Conservation (phyloP, 352 stramenopile species). For the Pythium angustatum region DNA sequence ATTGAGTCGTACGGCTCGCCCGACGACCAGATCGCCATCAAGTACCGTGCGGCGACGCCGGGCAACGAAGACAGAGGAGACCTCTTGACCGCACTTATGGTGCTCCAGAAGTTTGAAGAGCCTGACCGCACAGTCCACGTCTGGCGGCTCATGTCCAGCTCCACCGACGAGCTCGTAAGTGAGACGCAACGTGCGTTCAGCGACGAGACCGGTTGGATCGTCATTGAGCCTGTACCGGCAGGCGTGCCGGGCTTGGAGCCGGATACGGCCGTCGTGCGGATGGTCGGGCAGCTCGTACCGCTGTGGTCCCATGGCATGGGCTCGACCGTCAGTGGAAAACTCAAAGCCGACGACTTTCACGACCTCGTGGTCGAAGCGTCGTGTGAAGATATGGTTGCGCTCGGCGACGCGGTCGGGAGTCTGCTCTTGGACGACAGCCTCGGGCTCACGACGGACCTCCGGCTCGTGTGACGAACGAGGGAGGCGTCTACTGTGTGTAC, state of each 20-base stretch:
- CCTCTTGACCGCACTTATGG: background rate
- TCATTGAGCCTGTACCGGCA: slow-evolving; percentile 4
- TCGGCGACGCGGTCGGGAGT: slow-evolving; percentile 8
- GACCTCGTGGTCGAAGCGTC: slow-evolving; percentile 3
- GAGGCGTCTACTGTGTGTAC: too few relatives aligned
- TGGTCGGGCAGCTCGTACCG: slow-evolving; percentile 3
- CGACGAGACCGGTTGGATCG: slow-evolving; percentile 16
- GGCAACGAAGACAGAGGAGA: background rate
- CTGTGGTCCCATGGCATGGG: background rate
- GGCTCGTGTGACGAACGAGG: background rate
- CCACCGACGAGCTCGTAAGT: background rate
- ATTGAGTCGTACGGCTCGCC: slow-evolving; percentile 11
- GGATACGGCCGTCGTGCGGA: slow-evolving; percentile 11
- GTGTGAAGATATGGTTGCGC: slow-evolving; percentile 9
- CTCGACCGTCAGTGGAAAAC: too few relatives aligned
- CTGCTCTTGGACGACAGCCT: slow-evolving; percentile 12
- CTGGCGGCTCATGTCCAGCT: slow-evolving; percentile 8
- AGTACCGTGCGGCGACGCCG: background rate
- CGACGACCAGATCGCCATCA: slow-evolving; percentile 14
- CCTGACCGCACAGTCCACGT: slow-evolving; percentile 10
- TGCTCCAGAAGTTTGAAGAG: slow-evolving; percentile 13
- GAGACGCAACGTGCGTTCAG: slow-evolving; percentile 9
- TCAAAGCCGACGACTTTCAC: slow-evolving; percentile 7
- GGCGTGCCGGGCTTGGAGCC: background rate
- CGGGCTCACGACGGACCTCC: background rate